phyloP scores from a whole-genome alignment of 2,329 filamentous ascomycete genomes.

The Chaetomiaceae sp. region DNA sequence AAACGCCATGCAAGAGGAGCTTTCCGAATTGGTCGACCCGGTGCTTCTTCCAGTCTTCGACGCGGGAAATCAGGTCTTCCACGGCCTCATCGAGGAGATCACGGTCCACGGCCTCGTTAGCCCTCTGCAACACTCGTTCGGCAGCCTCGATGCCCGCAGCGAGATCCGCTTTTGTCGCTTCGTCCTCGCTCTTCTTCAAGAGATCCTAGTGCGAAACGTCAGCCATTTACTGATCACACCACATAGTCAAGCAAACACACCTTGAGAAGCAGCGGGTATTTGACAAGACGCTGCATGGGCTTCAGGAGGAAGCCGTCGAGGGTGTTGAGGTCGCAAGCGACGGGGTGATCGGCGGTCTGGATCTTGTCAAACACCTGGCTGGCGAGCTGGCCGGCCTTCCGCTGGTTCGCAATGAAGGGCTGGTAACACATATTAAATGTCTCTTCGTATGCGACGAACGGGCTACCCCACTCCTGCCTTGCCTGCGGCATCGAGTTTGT shows the following conservation, averaged over 20 bases:
- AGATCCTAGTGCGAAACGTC: conserved; percentile 64
- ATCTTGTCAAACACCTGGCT: conserved; percentile 86
- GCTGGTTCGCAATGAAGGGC: conserved; percentile 95
- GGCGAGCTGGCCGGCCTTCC: conserved; percentile 81
- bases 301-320: conserved; percentile 91
- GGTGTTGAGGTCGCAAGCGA: conserved; percentile 82
- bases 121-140: conserved; percentile 74
- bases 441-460: conserved; percentile 81
- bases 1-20: conserved; percentile 80
- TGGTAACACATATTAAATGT: conserved; percentile 83
- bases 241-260: conserved; percentile 39
- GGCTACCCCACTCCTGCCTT: conserved; percentile 88
- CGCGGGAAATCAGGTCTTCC: conserved; percentile 72
- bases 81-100: conserved; percentile 81
- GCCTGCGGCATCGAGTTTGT: conserved; percentile 77
- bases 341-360: conserved; percentile 65
- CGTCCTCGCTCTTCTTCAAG: conserved; percentile 76
- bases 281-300: conserved; percentile 91
- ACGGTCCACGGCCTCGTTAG: conserved; percentile 86
- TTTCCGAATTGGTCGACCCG: conserved; percentile 87
- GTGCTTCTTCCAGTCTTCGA: conserved; percentile 97
- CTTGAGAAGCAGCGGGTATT: conserved; percentile 87
- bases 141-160: conserved; percentile 73
- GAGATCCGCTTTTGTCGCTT: conserved; percentile 67
- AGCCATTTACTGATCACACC: conserved; percentile 13